A percentile compares a stretch with the other conserved stretches of the same genome.
Conservation (phyloP, 2,329 filamentous ascomycete species). For the Penicillium glabrum region DNA sequence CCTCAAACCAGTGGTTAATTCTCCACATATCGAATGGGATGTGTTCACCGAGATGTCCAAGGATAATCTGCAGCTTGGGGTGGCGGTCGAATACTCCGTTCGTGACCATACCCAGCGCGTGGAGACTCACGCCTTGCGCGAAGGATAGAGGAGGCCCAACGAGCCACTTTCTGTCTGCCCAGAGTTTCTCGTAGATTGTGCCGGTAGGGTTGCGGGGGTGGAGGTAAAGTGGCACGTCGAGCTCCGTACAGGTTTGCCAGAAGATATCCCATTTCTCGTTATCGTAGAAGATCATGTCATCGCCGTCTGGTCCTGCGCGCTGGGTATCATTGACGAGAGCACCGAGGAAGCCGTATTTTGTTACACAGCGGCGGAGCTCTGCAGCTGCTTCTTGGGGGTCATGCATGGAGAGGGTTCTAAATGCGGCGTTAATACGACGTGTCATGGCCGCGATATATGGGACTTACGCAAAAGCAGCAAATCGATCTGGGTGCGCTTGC, state of each 20-base stretch:
- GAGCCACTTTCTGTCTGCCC: slow-evolving; percentile 59
- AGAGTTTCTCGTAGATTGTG: slow-evolving; percentile 58
- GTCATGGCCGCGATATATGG: neutral
- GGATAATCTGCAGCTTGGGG: slow-evolving; percentile 48
- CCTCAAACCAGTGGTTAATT: slow-evolving; percentile 45
- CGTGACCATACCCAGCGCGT: slow-evolving; percentile 54
- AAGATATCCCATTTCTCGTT: slow-evolving; percentile 58
- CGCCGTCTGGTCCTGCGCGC: slow-evolving; percentile 57
- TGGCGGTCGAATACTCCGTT: slow-evolving; percentile 53
- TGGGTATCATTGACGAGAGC: slow-evolving; percentile 64
- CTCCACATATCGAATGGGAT: slow-evolving; percentile 54
- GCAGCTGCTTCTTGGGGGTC: slow-evolving; percentile 39
- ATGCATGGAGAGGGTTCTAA: slow-evolving; percentile 41
- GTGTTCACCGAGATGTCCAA: slow-evolving; percentile 52
- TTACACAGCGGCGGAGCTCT: slow-evolving; percentile 51
- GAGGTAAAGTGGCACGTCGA: slow-evolving; percentile 65
- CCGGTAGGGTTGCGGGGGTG: slow-evolving; percentile 62
- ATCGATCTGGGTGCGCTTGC: slow-evolving; percentile 42
- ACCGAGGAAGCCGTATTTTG: slow-evolving; percentile 61
- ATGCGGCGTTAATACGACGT: neutral
- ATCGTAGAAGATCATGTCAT: slow-evolving; percentile 66
- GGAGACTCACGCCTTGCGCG: slow-evolving; percentile 59
- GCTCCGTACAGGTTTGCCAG: slow-evolving; percentile 58
- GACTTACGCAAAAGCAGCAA: slow-evolving; percentile 46
- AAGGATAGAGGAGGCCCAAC: slow-evolving; percentile 61